These are phyloP conservation scores for Bipolaris cookei DNA, from an alignment of 2,329 filamentous ascomycete species.

Conservation along the genomic window DNA sequence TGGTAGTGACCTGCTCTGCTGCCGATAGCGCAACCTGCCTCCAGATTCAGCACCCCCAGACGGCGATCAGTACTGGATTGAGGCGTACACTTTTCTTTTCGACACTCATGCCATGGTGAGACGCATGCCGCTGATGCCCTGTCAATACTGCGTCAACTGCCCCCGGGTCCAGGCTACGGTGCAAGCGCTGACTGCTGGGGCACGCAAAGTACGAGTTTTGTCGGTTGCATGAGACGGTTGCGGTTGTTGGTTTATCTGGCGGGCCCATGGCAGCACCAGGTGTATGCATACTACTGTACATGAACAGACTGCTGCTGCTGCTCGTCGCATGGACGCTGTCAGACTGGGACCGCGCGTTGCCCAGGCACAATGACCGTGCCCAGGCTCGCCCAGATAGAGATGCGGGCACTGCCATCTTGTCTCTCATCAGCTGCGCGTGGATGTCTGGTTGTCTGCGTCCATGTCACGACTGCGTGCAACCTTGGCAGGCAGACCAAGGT, in stretches of 20 bases:
- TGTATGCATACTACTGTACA: too few relatives aligned
- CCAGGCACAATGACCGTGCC: slow-evolving; percentile 1
- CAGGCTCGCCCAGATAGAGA: slow-evolving; percentile 1
- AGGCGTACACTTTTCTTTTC: slow-evolving; percentile 11
- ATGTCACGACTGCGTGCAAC: slow-evolving; percentile 10
- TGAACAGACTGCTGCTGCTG: too few relatives aligned
- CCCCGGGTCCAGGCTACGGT: background rate
- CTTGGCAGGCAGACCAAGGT: slow-evolving; percentile 9
- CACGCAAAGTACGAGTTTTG: background rate
- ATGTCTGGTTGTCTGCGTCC: slow-evolving; percentile 7
- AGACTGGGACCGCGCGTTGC: too few relatives aligned
- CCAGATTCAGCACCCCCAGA: slow-evolving; percentile 27
- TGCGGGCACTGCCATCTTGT: slow-evolving; percentile 7
- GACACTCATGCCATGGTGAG: slow-evolving; percentile 19
- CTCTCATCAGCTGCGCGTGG: slow-evolving; percentile 4
- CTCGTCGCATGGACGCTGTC: background rate
- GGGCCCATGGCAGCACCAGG: background rate
- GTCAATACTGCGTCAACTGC: slow-evolving; percentile 1
- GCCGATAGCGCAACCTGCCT: slow-evolving; percentile 14
- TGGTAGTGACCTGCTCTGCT: slow-evolving; percentile 3
- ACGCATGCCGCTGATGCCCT: slow-evolving; percentile 11
- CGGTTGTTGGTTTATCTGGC: background rate
- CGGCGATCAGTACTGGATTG: slow-evolving; percentile 30
- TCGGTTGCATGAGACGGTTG: background rate
- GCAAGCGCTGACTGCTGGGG: background rate